A percentile compares a stretch with the other conserved stretches of the same genome.
phyloP scores from a whole-genome alignment of 495 filamentous ascomycete genomes.

The Sordaria brevicollis region DNA sequence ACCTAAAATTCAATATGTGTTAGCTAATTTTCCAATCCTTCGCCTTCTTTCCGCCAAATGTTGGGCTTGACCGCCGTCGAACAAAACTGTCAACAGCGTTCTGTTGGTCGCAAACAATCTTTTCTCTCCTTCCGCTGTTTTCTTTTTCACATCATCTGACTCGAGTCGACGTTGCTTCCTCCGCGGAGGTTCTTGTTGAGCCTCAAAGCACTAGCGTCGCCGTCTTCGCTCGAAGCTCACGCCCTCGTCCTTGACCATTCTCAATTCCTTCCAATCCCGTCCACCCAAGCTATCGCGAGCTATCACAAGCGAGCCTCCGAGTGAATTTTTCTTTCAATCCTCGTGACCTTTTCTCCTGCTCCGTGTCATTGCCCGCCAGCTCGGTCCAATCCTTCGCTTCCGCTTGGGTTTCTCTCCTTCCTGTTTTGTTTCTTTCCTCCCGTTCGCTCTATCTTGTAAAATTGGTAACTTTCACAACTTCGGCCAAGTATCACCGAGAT shows the following conservation, averaged over 20 bases:
- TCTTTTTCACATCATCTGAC: neutral
- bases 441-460: neutral
- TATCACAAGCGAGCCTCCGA: neutral
- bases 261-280: too few relatives aligned
- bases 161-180: neutral
- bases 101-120: neutral
- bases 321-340: neutral
- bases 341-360: neutral
- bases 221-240: too few relatives aligned
- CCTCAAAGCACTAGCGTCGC: too few relatives aligned
- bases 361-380: too few relatives aligned
- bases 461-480: neutral
- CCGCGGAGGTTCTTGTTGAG: neutral
- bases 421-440: neutral
- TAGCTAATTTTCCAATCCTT: neutral
- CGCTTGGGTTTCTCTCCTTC: neutral
- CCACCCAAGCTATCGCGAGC: neutral
- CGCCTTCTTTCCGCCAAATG: neutral
- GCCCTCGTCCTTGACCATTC: too few relatives aligned
- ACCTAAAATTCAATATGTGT: neutral
- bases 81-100: neutral
- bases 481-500: neutral
- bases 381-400: neutral
- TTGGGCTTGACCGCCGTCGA: neutral
- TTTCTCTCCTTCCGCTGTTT: neutral